Base-by-base conservation (phyloP, 1,284 basidiomycete species). In the Rhodotorula sp. region DNA sequence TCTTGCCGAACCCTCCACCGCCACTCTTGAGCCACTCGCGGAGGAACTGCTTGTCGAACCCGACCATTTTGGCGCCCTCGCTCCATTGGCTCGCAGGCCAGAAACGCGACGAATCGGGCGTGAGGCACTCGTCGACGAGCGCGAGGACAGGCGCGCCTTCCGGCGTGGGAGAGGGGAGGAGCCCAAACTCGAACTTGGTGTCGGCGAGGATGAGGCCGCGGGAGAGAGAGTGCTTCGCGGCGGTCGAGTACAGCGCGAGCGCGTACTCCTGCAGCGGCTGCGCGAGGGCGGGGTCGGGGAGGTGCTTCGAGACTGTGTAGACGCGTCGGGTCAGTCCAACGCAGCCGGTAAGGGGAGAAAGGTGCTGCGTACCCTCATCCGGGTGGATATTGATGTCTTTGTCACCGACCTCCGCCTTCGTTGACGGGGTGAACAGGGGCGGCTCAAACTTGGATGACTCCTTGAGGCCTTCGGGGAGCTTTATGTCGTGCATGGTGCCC, bases 331-430 rank as follows among this genome's bases (percentile, higher is more conserved):
- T 37, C 50, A 44, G 48, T n/a, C n/a, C 17, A 19, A 27, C 39
- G 32, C 29, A 25, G 46, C 12, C 25, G 44, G n/a, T 21, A 27
- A 48, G 58, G 51, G 29, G 29, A 22, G 21, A n/a, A 29, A 39
- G 56, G 55, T 51, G 34, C 34, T 9, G 27, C n/a, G 51, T 65
- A 91, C 94, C 91, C 86, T 88, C 86, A 77, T 91, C 89, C 1
- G 94, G 94, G 65, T 95, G 94, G 75, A 99, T 97, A 82, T 99
- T 99, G 82, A 98, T 95, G 81, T 99, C 96, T 80, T 99, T 95
- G 53, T 87, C 86, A 12, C 97, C 97, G 79, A 92, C 89, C 70
- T 95, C 94, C 0, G 96, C 97, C 82, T 99, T 99, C 19, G 96
- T 99, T 1, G 92, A 96, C 0, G 97, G 97, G 0, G 97, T 99